Base-by-base conservation (phyloP, 257 asterid species). In the Salvia rosmarinus region DNA sequence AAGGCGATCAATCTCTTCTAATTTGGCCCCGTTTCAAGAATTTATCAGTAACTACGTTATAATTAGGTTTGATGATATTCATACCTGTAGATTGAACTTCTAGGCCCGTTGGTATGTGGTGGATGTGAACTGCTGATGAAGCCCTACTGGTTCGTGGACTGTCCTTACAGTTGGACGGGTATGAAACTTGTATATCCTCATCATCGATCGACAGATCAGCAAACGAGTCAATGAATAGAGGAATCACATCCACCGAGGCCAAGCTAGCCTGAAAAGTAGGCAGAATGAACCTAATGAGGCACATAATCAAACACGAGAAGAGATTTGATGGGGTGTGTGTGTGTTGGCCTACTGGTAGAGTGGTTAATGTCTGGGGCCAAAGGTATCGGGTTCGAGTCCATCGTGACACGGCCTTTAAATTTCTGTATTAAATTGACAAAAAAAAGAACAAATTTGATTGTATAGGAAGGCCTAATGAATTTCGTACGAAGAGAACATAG, bases 201-300 rank as follows among this genome's bases (percentile, higher is more conserved):
- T 86, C 93, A 34, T 74, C 80, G 32, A 91, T 79, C 28, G 55
- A 56, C 70, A 87, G 74, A 32, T 85, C 85, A 14, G 90, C 89
- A 55, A 81, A 79, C 30, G 95, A 84, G 72, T 89, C 88, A 12
- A 87, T 85, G 80, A 91, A 91, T 42, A 91, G 88, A 74, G 97
- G 97, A 78, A 89, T 86, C 75, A 91, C 91, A 13, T 86, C 89
- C 52, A 91, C 91, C 5, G 79, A 82, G 64, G 95, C 93, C 76
- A 70, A 61, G 75, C 64, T 75, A 77, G 81, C 85, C 95, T 91
- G 80, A 58, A 63, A 64, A 21, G 50, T 54, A 46, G 52, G 32
- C 57, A 56, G 52, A 23, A 39, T 7, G 64, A 60, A 59, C 12
- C 28, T 20, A 34, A 30, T 23, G 13, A 49, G 44, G n/a, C 71